Evolutionary conservation across 768 basidiomycete genomes (phyloP), one percentile per base, ranked within the genome.

Genomic region (Leccinum rimulosum): DNA sequence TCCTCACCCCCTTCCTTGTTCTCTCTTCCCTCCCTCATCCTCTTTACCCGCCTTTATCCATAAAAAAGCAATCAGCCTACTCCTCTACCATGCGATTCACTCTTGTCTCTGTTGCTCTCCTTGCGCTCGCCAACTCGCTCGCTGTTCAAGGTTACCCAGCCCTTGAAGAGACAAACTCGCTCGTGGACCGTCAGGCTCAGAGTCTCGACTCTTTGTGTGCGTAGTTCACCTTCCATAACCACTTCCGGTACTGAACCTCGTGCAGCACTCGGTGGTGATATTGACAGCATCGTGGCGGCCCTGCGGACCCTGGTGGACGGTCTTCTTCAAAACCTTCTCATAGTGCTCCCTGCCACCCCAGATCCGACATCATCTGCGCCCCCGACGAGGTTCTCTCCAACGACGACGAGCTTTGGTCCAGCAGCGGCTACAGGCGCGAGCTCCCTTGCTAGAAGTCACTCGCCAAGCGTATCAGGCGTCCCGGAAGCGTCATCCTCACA

Each of bases 51-150:
- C 55, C 45, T 38, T 4, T 56, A 56, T 48, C 17, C 27, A 55
- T 40, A 61, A 70, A 68, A 57, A 61, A 51, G 19, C 54, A 61
- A 60, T n/a, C 67, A 61, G 0, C 55, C 64, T 66, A 53, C 61
- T 59, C 58, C 14, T 62, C 54, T 58, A 67, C 19, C 56, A 73
- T 71, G 70, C 70, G 61, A 61, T 65, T 61, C 57, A 27, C 65
- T 19, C 30, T 56, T 58, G 40, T 64, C 47, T 59, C 70, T 6
- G 36, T 67, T 22, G 59, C 57, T 55, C 59, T 69, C 50, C 53
- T 73, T 52, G 60, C 60, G 0, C 56, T 71, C 14, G 60, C 57
- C 33, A 56, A 56, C n/a, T 61, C 62, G 28, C 17, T 65, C 56
- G 53, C 62, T 19, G 69, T 63, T 27, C 56, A 58, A 12, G 71